Conservation (phyloP, 108 stramenopile genomes). For the Chaetoceros muelleri region DNA sequence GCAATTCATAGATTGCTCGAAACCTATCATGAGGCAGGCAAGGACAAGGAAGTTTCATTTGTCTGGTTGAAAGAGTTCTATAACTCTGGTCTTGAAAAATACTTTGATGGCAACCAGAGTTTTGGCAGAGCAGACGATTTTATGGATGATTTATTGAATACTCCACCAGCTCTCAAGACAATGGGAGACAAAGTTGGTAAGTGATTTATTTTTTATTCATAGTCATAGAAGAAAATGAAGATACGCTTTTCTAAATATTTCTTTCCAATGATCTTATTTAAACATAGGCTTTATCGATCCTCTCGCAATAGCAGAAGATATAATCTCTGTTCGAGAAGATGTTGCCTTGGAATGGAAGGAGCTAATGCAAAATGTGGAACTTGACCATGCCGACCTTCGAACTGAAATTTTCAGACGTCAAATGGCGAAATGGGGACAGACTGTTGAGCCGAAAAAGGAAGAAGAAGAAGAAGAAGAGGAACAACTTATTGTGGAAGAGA, state of each 20-base stretch:
- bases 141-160: constrained; percentile 29
- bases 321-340: constrained; percentile 41
- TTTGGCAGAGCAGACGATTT: constrained; percentile 50
- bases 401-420: constrained; percentile 25
- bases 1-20: constrained; percentile 54
- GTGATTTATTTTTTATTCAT: not conserved
- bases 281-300: constrained; percentile 42
- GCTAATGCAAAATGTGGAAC: constrained; percentile 31
- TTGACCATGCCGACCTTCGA: constrained; percentile 52
- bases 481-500: not conserved
- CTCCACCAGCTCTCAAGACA: constrained; percentile 19
- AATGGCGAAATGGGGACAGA: constrained; percentile 10
- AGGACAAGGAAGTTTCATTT: constrained; percentile 24
- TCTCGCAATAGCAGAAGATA: constrained; percentile 39
- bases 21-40: constrained; percentile 24
- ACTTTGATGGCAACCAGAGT: constrained; percentile 62
- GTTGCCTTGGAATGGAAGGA: constrained; percentile 55
- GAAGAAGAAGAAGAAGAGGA: not conserved
- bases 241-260: not conserved
- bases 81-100: constrained; percentile 23
- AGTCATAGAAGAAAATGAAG: not conserved
- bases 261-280: too few relatives aligned
- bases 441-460: not conserved
- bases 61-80: constrained; percentile 55
- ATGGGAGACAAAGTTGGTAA: constrained; percentile 6